Percentiles rank a stretch among this genome's conserved stretches.
Evolutionary conservation across 2,329 filamentous ascomycete species (phyloP).

Genomic region (Diplodia intermedia): DNA sequence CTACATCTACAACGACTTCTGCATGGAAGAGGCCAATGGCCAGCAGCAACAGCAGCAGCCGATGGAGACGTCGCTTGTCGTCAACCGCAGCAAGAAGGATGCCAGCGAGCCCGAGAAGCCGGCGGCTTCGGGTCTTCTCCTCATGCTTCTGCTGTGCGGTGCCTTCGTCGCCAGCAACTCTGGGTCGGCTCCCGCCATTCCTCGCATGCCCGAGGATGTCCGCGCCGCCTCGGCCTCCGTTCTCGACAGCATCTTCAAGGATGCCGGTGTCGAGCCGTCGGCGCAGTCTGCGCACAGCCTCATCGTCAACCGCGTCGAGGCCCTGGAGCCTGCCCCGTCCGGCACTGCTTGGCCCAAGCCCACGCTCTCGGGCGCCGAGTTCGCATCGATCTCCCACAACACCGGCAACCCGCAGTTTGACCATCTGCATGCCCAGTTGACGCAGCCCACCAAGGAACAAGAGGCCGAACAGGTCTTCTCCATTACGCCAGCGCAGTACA

Average conservation of each 20-base stretch:
- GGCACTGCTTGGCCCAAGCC: conserved; percentile 48
- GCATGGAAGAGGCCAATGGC: conserved; percentile 62
- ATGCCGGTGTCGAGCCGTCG: conserved; percentile 67
- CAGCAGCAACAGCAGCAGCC: conserved; percentile 39
- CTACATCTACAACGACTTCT: conserved; percentile 76
- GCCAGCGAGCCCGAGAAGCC: conserved; percentile 56
- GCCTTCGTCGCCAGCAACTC: conserved; percentile 93
- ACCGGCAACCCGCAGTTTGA: conserved; percentile 44
- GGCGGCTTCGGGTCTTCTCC: conserved; percentile 81
- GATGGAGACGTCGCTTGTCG: conserved; percentile 51
- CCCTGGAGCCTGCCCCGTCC: conserved; percentile 49
- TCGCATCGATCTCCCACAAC: conserved; percentile 42
- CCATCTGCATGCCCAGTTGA: conserved; percentile 55
- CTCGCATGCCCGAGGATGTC: conserved; percentile 80
- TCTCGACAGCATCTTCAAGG: conserved; percentile 81
- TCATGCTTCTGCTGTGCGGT: conserved; percentile 95
- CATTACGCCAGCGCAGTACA: conserved; percentile 86
- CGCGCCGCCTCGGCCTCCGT: conserved; percentile 78
- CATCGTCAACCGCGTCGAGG: conserved; percentile 61
- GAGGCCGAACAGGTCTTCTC: conserved; percentile 87
- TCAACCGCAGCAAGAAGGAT: conserved; percentile 53
- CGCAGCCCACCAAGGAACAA: conserved; percentile 77
- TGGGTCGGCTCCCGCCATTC: conserved; percentile 72
- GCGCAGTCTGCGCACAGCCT: conserved; percentile 44
- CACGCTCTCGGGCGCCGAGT: conserved; percentile 47